These are phyloP conservation scores for Phytopythium kandeliae DNA, from an alignment of 352 stramenopile genomes.

Conservation along the genomic window DNA sequence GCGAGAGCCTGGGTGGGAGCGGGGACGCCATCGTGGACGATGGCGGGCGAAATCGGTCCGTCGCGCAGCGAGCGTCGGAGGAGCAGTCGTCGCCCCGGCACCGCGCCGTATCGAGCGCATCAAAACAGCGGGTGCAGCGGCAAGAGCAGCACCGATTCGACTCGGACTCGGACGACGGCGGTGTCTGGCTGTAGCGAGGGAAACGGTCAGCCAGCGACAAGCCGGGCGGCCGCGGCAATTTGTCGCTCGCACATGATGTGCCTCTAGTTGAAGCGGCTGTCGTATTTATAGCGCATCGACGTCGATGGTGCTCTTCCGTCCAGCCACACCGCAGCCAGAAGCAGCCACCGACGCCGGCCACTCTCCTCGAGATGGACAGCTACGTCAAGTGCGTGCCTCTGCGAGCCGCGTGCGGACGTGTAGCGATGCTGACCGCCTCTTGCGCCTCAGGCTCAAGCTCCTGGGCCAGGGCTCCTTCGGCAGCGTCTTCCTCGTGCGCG, in stretches of 20 bases:
- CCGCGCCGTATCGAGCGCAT: neutral
- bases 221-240: too few species aligned
- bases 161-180: conserved; percentile 27
- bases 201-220: too few species aligned
- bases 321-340: too few species aligned
- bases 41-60: conserved; percentile 3
- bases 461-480: conserved; percentile 90
- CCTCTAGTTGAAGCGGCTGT: too few species aligned
- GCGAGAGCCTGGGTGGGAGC: conserved; percentile 3
- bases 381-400: conserved; percentile 29
- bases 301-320: too few species aligned
- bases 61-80: conserved; percentile 16
- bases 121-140: neutral
- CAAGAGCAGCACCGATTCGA: conserved; percentile 15
- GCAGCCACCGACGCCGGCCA: neutral
- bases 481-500: conserved; percentile 86
- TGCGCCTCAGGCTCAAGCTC: conserved; percentile 31
- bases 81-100: conserved; percentile 22
- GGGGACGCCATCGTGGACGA: conserved; percentile 3
- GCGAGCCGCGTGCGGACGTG: neutral
- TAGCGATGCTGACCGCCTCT: neutral
- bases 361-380: conserved; percentile 23
- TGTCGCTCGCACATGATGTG: too few species aligned
- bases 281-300: too few species aligned
- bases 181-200: conserved; percentile 56